phyloP scores from a whole-genome alignment of 768 basidiomycete genomes.

The Leucocoprinus leucothites region DNA sequence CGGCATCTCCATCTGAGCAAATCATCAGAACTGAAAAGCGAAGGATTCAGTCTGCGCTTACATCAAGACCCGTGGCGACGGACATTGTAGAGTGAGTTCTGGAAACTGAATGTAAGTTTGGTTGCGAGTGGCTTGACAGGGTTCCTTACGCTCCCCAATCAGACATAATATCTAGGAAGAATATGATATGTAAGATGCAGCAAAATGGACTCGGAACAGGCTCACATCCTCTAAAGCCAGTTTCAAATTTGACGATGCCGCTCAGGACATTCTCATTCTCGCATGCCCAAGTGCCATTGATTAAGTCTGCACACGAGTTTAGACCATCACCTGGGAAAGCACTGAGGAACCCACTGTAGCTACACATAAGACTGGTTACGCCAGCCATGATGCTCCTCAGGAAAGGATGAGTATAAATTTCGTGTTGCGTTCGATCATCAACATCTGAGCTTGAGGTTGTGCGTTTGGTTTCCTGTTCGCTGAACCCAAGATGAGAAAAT shows the following conservation, averaged over 20 bases:
- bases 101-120: neutral
- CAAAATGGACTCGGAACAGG: too few species aligned
- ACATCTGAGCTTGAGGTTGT: constrained; percentile 60
- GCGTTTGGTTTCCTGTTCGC: constrained; percentile 68
- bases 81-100: constrained; percentile 58
- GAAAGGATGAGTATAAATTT: constrained; percentile 72
- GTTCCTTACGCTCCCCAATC: constrained; percentile 61
- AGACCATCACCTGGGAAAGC: neutral
- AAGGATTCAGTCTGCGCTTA: constrained; percentile 19
- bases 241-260: constrained; percentile 71
- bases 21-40: neutral
- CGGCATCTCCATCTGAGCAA: constrained; percentile 68
- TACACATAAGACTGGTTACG: constrained; percentile 72
- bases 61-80: constrained; percentile 61
- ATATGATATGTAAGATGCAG: neutral
- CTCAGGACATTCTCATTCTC: constrained; percentile 71
- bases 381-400: constrained; percentile 72
- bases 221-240: constrained; percentile 73
- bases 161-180: constrained; percentile 59
- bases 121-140: too few species aligned
- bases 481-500: constrained; percentile 37
- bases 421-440: constrained; percentile 78
- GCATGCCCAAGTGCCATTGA: constrained; percentile 74
- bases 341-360: constrained; percentile 48
- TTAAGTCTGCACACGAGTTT: constrained; percentile 54